A percentile compares a stretch with the other conserved stretches of the same genome.
phyloP scores from a whole-genome alignment of 1,139 yeast genomes.

The Tardiomyces digboiensis region DNA sequence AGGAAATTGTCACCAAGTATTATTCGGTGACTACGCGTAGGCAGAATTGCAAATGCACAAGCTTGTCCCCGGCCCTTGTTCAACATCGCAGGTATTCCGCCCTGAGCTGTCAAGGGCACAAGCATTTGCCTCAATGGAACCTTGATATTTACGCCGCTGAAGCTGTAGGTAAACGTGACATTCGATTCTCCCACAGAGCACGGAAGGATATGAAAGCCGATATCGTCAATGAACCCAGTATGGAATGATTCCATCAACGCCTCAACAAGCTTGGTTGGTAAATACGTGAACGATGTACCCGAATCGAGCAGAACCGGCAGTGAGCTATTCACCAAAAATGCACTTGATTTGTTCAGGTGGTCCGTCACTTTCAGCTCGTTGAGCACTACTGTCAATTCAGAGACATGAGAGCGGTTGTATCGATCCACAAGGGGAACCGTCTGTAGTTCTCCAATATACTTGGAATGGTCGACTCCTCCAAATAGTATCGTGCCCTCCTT shows the following conservation, averaged over 20 bases:
- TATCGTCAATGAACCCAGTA: slow-evolving; percentile 8
- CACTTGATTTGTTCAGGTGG: slow-evolving; percentile 5
- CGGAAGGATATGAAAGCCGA: slow-evolving; percentile 16
- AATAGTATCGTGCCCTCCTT: slow-evolving; percentile 43
- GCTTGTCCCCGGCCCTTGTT: slow-evolving; percentile 13
- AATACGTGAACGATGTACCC: slow-evolving; percentile 51
- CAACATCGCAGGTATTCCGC: slow-evolving; percentile 12
- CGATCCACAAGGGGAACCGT: slow-evolving; percentile 16
- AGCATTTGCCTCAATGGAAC: slow-evolving; percentile 34
- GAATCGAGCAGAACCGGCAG: slow-evolving; percentile 45
- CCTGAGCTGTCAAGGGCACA: slow-evolving; percentile 5
- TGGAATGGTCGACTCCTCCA: slow-evolving; percentile 49
- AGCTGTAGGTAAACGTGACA: slow-evolving; percentile 30
- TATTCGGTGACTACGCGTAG: slow-evolving; percentile 7
- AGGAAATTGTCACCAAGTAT: slow-evolving; percentile 64
- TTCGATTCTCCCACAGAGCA: slow-evolving; percentile 9
- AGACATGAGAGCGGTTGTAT: slow-evolving; percentile 1
- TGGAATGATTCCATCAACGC: slow-evolving; percentile 18
- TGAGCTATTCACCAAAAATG: slow-evolving; percentile 6
- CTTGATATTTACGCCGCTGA: slow-evolving; percentile 41
- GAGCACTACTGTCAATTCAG: slow-evolving; percentile 7
- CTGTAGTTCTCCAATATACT: slow-evolving; percentile 37
- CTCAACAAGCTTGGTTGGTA: slow-evolving; percentile 33
- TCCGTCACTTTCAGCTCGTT: slow-evolving; percentile 5
- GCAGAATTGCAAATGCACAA: slow-evolving; percentile 16